Evolutionary conservation across 495 filamentous ascomycete species (phyloP), one percentile per base, ranked within the genome.

Genomic region (Penicillium taxi): DNA sequence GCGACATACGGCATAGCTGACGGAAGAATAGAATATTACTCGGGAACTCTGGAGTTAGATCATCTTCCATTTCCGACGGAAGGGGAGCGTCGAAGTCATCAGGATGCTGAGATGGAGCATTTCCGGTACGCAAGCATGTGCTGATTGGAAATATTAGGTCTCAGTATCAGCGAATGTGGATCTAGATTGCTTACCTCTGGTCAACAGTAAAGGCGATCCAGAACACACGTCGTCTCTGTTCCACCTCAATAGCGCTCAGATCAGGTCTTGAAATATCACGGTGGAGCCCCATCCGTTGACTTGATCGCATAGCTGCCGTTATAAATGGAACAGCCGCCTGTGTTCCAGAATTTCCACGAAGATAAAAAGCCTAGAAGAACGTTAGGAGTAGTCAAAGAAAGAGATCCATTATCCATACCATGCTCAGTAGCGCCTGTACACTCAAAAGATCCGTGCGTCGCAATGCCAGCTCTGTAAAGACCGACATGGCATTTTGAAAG

Each of bases 201-300:
- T 98, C 91, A 25, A 96, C 59, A 56, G 93, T 79, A 54, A 95
- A 98, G 4, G 82, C 86, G 43, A 96, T 93, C 91, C 91, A 98
- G 53, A 96, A 96, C 11, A 96, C 90, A 39, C 91, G 75, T 64
- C 86, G 91, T 26, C 91, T 74, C 62, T 96, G 90, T 55, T 98
- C 91, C 38, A 84, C 81, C 54, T 96, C 89, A 16, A 78, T 73
- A 9, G 75, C 71, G 44, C 84, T 86, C 13, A 96, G 68, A 43
- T 87, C 82, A 52, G 94, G 94, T 3, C 82, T 79, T 13, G 78
- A 79, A 6, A 86, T 83, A 39, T 84, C 73, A 55, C 93, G 94
- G 59, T 98, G 91, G 23, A 98, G 71, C n/a, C 91, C 91, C 53
- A 98, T 94, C 49, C 80, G 86, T 47, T 95, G 88, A 15, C 86